Base-by-base conservation (phyloP, 768 basidiomycete species). In the Mycena pura region DNA sequence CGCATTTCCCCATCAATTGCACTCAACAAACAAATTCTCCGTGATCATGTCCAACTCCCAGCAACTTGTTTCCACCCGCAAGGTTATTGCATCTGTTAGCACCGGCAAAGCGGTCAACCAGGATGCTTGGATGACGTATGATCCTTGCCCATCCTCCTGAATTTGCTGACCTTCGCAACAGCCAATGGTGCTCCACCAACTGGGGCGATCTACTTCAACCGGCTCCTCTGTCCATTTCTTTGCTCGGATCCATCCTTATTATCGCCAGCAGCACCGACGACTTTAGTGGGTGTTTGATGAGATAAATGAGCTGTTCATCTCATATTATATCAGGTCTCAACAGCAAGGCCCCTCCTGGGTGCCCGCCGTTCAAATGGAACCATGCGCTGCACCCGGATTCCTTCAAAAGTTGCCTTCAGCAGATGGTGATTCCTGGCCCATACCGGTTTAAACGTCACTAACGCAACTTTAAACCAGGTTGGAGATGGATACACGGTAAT, bases 361-460 rank as follows among this genome's bases (percentile, higher is more conserved):
- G n/a, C n/a, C n/a, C 49, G 2, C 49, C 49, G 2, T 50, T 50
- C 36, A 8, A 24, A 2, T 50, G 49, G 49, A 50, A 50, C 3
- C 19, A 17, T n/a, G 49, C 49, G 2, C 10, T 38, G 36, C 49
- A 27, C 49, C n/a, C n/a, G n/a, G n/a, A n/a, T n/a, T n/a, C n/a
- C 49, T 50, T 50, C 49, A 38, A 50, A 19, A 50, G 34, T 14
- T 50, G 49, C 24, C 49, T 50, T 27, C 49, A 50, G 24, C 49
- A 50, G 36, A 50, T 50, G 49, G 49, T 50, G 7, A n/a, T 19
- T 39, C 14, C 21, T 10, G 24, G 2, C 17, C 2, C 27, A 1
- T 3, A 6, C 4, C 15, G 24, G 2, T 21, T 3, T 38, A 1
- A 8, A 6, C 4, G 4, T 5, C 11, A 38, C 22, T 38, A 9